A percentile compares a stretch with the other conserved stretches of the same genome.
Evolutionary conservation across 495 filamentous ascomycete species (phyloP).

Genomic region (Neurospora sp.): DNA sequence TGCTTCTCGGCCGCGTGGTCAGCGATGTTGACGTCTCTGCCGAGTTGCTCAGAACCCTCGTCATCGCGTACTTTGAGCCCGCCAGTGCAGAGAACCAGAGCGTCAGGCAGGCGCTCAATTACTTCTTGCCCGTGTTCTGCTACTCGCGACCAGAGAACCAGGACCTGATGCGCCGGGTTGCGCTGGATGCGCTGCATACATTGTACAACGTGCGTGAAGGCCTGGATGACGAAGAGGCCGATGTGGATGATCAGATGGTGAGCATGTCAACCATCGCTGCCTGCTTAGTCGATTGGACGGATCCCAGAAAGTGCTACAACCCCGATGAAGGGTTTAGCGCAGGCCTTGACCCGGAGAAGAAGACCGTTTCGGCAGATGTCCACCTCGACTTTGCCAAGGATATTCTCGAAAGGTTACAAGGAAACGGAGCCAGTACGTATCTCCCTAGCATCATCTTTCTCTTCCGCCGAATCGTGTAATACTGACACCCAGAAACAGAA

Average conservation of each 20-base stretch:
- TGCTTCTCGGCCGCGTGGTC: constrained; percentile 66
- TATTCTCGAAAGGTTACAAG: constrained; percentile 47
- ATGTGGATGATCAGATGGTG: constrained; percentile 73
- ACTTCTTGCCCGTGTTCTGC: constrained; percentile 94
- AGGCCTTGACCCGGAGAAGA: constrained; percentile 44
- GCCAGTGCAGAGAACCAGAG: constrained; percentile 70
- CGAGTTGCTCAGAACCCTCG: constrained; percentile 70
- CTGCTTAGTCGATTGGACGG: constrained; percentile 91
- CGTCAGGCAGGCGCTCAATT: constrained; percentile 82
- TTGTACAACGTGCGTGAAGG: constrained; percentile 56
- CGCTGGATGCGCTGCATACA: constrained; percentile 57
- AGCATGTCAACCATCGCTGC: constrained; percentile 61
- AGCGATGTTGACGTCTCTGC: constrained; percentile 44
- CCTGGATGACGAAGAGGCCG: constrained; percentile 67
- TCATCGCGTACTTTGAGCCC: constrained; percentile 86
- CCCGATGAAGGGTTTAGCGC: constrained; percentile 40
- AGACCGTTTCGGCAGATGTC: constrained; percentile 52
- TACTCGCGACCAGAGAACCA: constrained; percentile 74
- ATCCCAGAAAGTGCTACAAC: constrained; percentile 75
- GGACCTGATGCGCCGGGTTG: constrained; percentile 60
- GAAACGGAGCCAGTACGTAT: constrained; percentile 50
- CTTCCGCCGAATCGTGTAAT: neutral
- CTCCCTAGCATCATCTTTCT: neutral
- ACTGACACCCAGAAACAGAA: constrained; percentile 34
- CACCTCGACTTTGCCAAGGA: constrained; percentile 57